Evolutionary conservation across 139 green algal genomes (phyloP).

Genomic region (Tetraselmis striata): DNA sequence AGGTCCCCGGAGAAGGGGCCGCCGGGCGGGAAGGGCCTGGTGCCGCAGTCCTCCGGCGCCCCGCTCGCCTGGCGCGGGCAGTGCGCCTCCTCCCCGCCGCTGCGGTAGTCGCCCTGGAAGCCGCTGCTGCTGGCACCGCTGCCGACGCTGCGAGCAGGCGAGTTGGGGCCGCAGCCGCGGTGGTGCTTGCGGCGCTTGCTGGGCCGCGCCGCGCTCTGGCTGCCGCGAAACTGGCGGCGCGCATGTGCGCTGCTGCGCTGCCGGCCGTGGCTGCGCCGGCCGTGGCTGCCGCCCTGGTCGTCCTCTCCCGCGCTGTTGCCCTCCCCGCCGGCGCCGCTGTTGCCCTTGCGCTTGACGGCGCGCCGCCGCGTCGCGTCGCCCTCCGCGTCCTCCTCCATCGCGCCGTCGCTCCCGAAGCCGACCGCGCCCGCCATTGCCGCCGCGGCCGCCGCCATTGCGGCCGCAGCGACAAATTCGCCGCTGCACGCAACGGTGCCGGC

Average conservation of each 20-base stretch:
- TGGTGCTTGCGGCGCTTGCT: conserved; percentile 29
- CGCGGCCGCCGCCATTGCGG: neutral
- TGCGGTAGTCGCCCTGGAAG: conserved; percentile 29
- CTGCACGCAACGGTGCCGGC: neutral
- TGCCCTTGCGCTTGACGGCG: no score
- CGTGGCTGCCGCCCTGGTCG: neutral
- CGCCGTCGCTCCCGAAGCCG: neutral
- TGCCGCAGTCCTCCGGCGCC: no score
- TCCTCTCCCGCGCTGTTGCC: neutral
- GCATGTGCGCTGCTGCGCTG: no score
- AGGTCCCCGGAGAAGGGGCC: neutral
- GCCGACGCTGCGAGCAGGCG: conserved; percentile 24
- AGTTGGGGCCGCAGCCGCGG: neutral
- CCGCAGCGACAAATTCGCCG: neutral
- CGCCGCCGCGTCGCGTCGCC: no score
- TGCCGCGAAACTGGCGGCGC: no score
- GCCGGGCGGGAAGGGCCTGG: neutral
- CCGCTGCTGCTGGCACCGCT: conserved; percentile 36
- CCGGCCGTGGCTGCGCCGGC: neutral
- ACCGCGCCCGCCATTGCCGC: neutral
- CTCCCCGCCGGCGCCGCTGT: no score
- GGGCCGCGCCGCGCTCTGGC: neutral
- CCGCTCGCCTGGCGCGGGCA: conserved; percentile 14
- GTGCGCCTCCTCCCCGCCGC: conserved; percentile 32
- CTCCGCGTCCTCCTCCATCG: neutral